These are phyloP conservation scores for Magnaporthiopsis rhizophila DNA, from an alignment of 2,329 filamentous ascomycete species.

Conservation along the genomic window DNA sequence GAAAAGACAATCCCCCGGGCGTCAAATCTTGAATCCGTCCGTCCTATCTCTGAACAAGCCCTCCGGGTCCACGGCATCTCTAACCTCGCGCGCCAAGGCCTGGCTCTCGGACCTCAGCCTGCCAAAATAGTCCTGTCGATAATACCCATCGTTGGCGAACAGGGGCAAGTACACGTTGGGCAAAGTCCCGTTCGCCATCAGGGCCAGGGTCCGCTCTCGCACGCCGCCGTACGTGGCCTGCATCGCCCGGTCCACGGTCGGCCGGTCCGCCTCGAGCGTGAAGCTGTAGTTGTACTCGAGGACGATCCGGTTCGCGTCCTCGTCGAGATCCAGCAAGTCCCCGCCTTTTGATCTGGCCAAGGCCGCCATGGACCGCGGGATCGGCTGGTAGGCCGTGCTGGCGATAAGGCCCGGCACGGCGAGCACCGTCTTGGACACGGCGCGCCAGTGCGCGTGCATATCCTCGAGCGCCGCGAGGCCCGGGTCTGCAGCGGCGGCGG, in stretches of 20 bases:
- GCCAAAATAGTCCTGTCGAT: constrained; percentile 33
- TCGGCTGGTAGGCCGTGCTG: constrained; percentile 18
- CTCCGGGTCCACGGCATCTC: constrained; percentile 27
- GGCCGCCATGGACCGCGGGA: constrained; percentile 27
- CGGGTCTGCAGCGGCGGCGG: background rate
- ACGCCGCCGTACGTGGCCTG: constrained; percentile 27
- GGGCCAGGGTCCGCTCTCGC: constrained; percentile 19
- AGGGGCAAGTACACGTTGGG: constrained; percentile 30
- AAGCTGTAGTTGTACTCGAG: constrained; percentile 36
- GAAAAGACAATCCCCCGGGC: no score
- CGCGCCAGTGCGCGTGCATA: constrained; percentile 16
- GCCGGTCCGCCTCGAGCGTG: constrained; percentile 19
- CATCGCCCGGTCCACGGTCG: constrained; percentile 26
- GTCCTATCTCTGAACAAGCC: constrained; percentile 30
- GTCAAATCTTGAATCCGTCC: constrained; percentile 30
- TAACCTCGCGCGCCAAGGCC: constrained; percentile 25
- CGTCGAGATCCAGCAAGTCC: constrained; percentile 32
- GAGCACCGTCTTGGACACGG: constrained; percentile 8
- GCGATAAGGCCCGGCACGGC: constrained; percentile 13
- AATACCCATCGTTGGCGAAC: constrained; percentile 36
- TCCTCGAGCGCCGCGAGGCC: constrained; percentile 10
- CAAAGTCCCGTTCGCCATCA: constrained; percentile 24
- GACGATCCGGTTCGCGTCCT: constrained; percentile 30
- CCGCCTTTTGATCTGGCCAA: constrained; percentile 23
- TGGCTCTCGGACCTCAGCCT: constrained; percentile 26